phyloP scores from a whole-genome alignment of 352 stramenopile genomes.

The Phytophthora podocarpi region DNA sequence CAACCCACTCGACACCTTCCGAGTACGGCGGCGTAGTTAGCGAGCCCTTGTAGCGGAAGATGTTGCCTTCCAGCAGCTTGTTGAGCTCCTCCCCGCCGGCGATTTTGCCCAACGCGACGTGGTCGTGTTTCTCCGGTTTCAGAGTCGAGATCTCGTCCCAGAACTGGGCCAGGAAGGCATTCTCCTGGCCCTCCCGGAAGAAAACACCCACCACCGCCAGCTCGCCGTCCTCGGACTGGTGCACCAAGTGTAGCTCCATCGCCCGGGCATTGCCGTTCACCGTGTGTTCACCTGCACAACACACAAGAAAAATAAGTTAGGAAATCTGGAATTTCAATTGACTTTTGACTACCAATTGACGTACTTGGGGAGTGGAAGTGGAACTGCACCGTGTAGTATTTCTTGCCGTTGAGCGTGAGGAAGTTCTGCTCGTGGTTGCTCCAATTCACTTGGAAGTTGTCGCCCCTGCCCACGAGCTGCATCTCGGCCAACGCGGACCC shows the following conservation, averaged over 20 bases:
- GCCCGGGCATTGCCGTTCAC: slow-evolving; percentile 52
- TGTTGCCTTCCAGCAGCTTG: slow-evolving; percentile 38
- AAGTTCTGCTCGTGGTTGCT: slow-evolving; percentile 40
- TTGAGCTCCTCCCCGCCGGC: slow-evolving; percentile 28
- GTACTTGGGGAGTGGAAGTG: slow-evolving; percentile 73
- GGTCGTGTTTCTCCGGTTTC: slow-evolving; percentile 25
- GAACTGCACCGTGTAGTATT: slow-evolving; percentile 66
- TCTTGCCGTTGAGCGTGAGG: slow-evolving; percentile 53
- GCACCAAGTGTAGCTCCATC: slow-evolving; percentile 77
- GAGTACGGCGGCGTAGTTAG: slow-evolving; percentile 79
- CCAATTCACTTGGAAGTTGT: slow-evolving; percentile 68
- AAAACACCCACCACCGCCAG: slow-evolving; percentile 68
- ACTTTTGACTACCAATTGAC: slow-evolving; percentile 10
- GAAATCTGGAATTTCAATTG: neutral
- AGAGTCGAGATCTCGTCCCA: slow-evolving; percentile 51
- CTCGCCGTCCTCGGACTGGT: slow-evolving; percentile 56
- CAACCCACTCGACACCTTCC: slow-evolving; percentile 75
- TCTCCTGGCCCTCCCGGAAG: slow-evolving; percentile 57
- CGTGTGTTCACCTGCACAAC: slow-evolving; percentile 61
- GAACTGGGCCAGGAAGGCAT: slow-evolving; percentile 66
- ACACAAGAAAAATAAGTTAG: slow-evolving; percentile 12
- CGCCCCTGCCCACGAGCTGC: slow-evolving; percentile 38
- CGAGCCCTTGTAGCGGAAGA: slow-evolving; percentile 68
- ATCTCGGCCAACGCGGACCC: slow-evolving; percentile 33
- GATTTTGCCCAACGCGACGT: slow-evolving; percentile 41